Conservation (phyloP, 2,329 filamentous ascomycete genomes). For the Xylariaceae sp. region DNA sequence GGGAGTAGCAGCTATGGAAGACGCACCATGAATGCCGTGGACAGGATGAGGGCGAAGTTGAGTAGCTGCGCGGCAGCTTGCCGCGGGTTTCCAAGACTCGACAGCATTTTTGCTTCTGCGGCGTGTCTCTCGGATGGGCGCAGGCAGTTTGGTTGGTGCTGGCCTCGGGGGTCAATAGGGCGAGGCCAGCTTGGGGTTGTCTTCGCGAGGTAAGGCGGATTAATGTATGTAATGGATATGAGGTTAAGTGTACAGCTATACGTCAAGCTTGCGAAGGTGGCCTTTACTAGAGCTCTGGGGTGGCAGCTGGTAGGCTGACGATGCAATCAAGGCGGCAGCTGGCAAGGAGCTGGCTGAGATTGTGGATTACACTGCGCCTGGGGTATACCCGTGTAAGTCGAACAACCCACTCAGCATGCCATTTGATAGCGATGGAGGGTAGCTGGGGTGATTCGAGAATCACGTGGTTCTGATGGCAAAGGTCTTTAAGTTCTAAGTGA, state of each 20-base stretch:
- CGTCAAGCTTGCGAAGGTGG: background rate
- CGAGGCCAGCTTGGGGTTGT: too few species aligned
- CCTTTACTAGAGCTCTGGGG: background rate
- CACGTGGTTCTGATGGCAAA: too few species aligned
- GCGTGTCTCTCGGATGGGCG: background rate
- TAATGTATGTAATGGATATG: too few species aligned
- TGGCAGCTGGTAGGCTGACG: background rate
- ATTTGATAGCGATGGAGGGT: too few species aligned
- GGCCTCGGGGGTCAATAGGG: conserved; percentile 9
- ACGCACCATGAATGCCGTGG: conserved; percentile 81
- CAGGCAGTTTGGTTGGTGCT: conserved; percentile 6
- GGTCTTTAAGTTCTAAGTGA: too few species aligned
- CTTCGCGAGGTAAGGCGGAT: too few species aligned
- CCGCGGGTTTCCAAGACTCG: conserved; percentile 68
- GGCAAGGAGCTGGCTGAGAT: background rate
- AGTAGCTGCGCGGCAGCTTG: conserved; percentile 78
- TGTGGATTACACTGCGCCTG: too few species aligned
- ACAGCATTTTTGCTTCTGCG: conserved; percentile 62
- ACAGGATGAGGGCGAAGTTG: conserved; percentile 87
- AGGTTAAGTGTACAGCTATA: background rate
- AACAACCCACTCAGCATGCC: too few species aligned
- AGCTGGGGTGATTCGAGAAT: too few species aligned
- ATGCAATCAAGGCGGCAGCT: background rate
- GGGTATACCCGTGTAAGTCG: too few species aligned
- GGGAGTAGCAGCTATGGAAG: background rate